Conservation (phyloP, 2,329 filamentous ascomycete genomes). For the Aspergillus vadensis region DNA sequence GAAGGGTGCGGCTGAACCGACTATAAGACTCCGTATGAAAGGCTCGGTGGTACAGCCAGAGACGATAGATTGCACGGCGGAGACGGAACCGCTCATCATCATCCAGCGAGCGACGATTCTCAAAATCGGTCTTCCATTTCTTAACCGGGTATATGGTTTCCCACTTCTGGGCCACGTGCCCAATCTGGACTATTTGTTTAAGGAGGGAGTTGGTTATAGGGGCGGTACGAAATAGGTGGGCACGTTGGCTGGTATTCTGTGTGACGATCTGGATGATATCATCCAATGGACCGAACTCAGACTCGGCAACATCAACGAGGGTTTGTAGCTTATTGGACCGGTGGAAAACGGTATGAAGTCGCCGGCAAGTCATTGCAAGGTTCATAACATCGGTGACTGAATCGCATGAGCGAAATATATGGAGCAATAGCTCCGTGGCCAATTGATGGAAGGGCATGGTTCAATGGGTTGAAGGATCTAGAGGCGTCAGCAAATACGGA, state of each 20-base stretch:
- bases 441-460: slow-evolving; percentile 58
- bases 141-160: slow-evolving; percentile 64
- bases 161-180: slow-evolving; percentile 59
- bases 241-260: slow-evolving; percentile 61
- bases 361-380: slow-evolving; percentile 57
- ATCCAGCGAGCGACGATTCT: slow-evolving; percentile 56
- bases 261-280: slow-evolving; percentile 63
- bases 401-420: slow-evolving; percentile 57
- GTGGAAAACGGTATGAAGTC: slow-evolving; percentile 55
- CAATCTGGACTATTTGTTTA: slow-evolving; percentile 56
- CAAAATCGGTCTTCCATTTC: slow-evolving; percentile 62
- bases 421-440: slow-evolving; percentile 60
- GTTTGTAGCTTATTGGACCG: slow-evolving; percentile 58
- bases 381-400: slow-evolving; percentile 57
- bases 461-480: neutral
- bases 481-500: neutral
- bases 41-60: slow-evolving; percentile 62
- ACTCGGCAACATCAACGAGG: slow-evolving; percentile 55
- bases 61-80: slow-evolving; percentile 60
- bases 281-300: slow-evolving; percentile 59
- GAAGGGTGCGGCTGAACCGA: slow-evolving; percentile 53
- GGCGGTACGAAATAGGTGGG: slow-evolving; percentile 55
- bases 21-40: slow-evolving; percentile 58
- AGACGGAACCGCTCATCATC: slow-evolving; percentile 53
- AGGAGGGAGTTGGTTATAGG: slow-evolving; percentile 59